Base-by-base conservation (phyloP, 805 yeast species). In the Candida xiaguanensis region DNA sequence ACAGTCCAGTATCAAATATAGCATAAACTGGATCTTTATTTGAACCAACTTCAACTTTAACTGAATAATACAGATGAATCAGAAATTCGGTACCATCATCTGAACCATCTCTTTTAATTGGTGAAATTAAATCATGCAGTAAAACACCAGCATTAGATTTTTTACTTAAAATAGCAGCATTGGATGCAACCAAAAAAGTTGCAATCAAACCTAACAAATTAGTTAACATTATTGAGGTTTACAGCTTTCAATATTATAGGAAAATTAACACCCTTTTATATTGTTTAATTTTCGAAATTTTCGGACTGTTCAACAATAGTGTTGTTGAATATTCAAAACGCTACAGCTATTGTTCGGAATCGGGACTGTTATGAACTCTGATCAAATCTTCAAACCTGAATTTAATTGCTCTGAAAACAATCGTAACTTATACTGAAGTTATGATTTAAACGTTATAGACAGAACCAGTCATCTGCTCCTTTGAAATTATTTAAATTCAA, bases 1-100 rank as follows among this genome's bases (percentile, higher is more conserved):
- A 47, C 5, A 52, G 46, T 2, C 60, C 61, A 19, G 59, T 55
- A 34, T 56, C 59, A 27, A 55, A 31, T 31, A 43, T 39, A 12
- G 47, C 53, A 8, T 41, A 41, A 23, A 55, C 43, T 12, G 48
- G 48, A 30, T 47, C 47, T 8, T 34, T 34, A 24, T 44, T 40
- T 22, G 53, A 47, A 18, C 51, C 51, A 25, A 44, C 43, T 22
- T 47, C 33, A 28, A 63, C 36, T 6, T 47, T 39, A 6, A 23
- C n/a, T 3, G 28, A n/a, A 16, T 32, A 32, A 15, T 31, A 28
- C 4, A 15, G 17, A 4, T 4, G 6, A 12, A 11, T n/a, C 15
- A 26, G 15, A n/a, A 26, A 26, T 11, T 8, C 9, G 14, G 29
- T n/a, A 6, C 14, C 29, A 26, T n/a, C 29, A 11, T 11, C 29